Conservation (phyloP, 805 yeast genomes). For the Candida methanosorbosa region DNA sequence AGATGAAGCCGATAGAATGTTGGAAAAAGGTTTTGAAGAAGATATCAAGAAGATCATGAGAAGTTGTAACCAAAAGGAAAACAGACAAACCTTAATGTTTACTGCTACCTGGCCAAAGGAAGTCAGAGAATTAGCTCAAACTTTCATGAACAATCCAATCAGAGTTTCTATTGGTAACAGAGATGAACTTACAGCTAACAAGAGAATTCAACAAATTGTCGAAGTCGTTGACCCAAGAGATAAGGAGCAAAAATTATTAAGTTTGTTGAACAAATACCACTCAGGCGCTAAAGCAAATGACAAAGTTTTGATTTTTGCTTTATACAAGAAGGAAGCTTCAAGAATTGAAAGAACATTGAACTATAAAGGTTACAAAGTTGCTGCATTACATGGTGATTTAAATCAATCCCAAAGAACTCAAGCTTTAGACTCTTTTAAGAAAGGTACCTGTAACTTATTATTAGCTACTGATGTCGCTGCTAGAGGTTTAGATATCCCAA, state of each 20-base stretch:
- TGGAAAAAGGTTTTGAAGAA: conserved; percentile 96
- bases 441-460: conserved; percentile 65
- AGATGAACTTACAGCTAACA: conserved; percentile 91
- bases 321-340: conserved; percentile 94
- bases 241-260: conserved; percentile 71
- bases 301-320: conserved; percentile 83
- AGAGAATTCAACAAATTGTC: conserved; percentile 85
- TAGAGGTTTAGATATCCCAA: conserved; percentile 90
- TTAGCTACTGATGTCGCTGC: conserved; percentile 98
- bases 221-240: conserved; percentile 81
- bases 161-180: conserved; percentile 90
- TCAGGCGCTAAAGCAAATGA: conserved; percentile 57
- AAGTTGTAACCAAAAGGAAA: conserved; percentile 30
- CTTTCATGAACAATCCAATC: conserved; percentile 79
- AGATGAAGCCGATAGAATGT: conserved; percentile 98
- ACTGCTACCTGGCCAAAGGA: conserved; percentile 99
- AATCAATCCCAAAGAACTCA: conserved; percentile 86
- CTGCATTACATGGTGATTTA: conserved; percentile 95
- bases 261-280: conserved; percentile 67
- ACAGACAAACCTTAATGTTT: conserved; percentile 93
- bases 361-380: conserved; percentile 68
- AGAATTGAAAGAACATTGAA: conserved; percentile 73
- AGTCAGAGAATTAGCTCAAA: conserved; percentile 83
- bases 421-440: conserved; percentile 79
- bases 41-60: conserved; percentile 83